Conservation (phyloP, 371 early-diverging fungal genomes). For the Parasitella parasitica region DNA sequence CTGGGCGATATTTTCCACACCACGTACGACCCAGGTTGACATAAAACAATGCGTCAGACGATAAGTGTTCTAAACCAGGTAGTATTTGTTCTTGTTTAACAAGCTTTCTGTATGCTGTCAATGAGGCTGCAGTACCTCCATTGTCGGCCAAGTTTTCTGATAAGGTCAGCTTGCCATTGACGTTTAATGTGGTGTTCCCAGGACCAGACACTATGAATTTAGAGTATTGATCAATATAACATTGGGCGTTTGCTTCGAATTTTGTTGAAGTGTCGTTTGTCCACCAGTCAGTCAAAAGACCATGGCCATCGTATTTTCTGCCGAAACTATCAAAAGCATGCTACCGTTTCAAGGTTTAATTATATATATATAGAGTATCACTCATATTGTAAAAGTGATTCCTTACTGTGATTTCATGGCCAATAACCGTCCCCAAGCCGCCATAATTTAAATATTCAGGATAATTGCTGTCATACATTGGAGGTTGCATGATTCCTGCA, state of each 20-base stretch:
- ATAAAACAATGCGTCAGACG: conserved; percentile 49
- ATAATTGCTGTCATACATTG: conserved; percentile 37
- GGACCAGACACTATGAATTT: conserved; percentile 37
- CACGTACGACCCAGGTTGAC: conserved; percentile 41
- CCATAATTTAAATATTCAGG: conserved; percentile 64
- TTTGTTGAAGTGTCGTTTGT: conserved; percentile 36
- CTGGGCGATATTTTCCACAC: conserved; percentile 34
- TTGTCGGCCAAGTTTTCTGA: conserved; percentile 80
- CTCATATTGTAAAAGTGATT: not conserved
- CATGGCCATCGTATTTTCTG: conserved; percentile 50
- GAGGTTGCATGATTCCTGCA: conserved; percentile 57
- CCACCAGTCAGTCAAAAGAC: conserved; percentile 63
- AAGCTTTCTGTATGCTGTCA: conserved; percentile 30
- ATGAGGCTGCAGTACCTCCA: conserved; percentile 58
- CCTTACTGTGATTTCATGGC: conserved; percentile 63
- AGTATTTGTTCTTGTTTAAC: not conserved
- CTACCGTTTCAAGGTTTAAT: conserved; percentile 5
- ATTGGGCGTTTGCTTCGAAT: conserved; percentile 52
- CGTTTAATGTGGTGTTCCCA: conserved; percentile 17
- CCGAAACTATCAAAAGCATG: conserved; percentile 54
- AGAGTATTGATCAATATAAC: conserved; percentile 64
- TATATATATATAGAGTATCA: too few species aligned
- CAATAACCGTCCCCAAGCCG: conserved; percentile 57
- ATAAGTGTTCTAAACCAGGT: conserved; percentile 23
- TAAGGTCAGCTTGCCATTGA: conserved; percentile 59